Conservation (phyloP, 345 rosid genomes). For the Geranium brycei region DNA sequence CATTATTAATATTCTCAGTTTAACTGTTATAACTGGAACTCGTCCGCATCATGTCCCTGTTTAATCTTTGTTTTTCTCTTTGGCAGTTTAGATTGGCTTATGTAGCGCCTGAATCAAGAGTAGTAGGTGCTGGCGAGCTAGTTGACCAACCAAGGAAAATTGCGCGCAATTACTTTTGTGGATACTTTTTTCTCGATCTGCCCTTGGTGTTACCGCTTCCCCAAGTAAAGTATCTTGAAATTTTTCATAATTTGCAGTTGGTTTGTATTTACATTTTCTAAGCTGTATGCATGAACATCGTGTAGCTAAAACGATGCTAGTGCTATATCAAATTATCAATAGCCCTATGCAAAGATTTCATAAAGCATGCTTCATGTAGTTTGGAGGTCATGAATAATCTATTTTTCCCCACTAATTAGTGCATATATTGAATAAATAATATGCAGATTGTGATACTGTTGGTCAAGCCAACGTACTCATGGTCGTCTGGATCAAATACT, state of each 20-base stretch:
- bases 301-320: no score
- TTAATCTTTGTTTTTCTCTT: conserved; percentile 6
- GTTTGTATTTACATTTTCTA: no score
- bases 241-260: background rate
- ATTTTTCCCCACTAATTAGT: no score
- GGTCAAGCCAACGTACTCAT: conserved; percentile 28
- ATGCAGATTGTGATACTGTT: conserved; percentile 44
- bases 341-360: background rate
- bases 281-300: no score
- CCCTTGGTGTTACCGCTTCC: conserved; percentile 65
- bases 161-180: conserved; percentile 43
- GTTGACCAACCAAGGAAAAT: conserved; percentile 75
- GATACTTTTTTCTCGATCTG: conserved; percentile 48
- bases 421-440: no score
- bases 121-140: conserved; percentile 77
- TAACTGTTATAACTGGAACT: background rate
- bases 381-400: no score
- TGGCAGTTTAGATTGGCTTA: conserved; percentile 81
- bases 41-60: background rate
- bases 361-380: no score
- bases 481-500: conserved; percentile 43
- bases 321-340: no score
- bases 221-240: conserved; percentile 38
- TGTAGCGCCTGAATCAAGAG: conserved; percentile 69
- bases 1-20: no score